Evolutionary conservation across 257 asterid species (phyloP), one percentile per base, ranked within the genome.

Genomic region (Catharanthus roseus): DNA sequence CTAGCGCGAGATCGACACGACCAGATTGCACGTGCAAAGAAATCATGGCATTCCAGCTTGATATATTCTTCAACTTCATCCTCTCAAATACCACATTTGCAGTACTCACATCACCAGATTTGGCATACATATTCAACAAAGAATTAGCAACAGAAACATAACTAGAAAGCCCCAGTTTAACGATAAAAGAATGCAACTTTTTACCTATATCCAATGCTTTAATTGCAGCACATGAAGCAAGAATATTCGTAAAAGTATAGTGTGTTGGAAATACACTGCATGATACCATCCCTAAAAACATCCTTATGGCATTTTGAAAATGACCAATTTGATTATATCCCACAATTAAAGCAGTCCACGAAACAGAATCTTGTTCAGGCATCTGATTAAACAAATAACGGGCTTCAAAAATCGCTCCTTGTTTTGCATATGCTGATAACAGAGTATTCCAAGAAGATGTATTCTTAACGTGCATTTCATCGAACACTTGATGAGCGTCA

Each of bases 291-390:
- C 84, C 86, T 70, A 77, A 10, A 82, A 92, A 92, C 86, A 83
- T 70, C 74, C 65, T 63, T 42, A 87, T 74, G 60, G 88, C 89
- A 45, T 68, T 73, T 34, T 57, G 82, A 54, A 77, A 84, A 65
- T 71, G 83, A 15, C 90, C 88, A 84, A 78, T 70, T 7, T 62
- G 86, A 62, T 85, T 88, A 72, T 84, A 85, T 74, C 98, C 96
- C 72, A 85, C 90, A 16, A 92, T 88, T 88, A 92, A 80, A 0
- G 93, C 83, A 5, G 97, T 90, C 98, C 96, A 92, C 5, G 97
- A 89, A 71, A 89, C 87, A 50, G 95, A 88, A 81, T 92, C 98
- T 3, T 85, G 85, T 16, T 74, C 77, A 5, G 92, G 87, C 80
- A 83, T 74, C 75, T 74, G 75, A 38, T 81, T 61, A 78, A 92